Conservation (phyloP, 805 yeast genomes). For the Metschnikowia shivogae region DNA sequence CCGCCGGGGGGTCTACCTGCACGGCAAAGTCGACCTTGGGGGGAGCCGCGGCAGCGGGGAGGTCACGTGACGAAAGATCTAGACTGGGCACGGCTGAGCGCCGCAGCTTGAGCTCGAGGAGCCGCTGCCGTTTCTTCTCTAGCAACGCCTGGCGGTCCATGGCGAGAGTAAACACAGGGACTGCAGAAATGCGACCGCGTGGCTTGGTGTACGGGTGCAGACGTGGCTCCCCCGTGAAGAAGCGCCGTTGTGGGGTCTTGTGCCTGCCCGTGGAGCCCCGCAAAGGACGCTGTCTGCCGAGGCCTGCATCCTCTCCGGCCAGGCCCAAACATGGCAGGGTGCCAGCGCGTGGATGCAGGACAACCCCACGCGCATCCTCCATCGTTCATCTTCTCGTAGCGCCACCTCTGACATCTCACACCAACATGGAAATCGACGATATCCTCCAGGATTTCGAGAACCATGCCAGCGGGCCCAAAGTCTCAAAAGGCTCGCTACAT, state of each 20-base stretch:
- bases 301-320: too few relatives aligned
- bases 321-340: too few relatives aligned
- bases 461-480: slow-evolving; percentile 23
- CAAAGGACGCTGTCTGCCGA: too few relatives aligned
- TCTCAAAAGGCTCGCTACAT: slow-evolving; percentile 22
- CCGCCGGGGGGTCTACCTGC: slow-evolving; percentile 22
- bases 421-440: slow-evolving; percentile 60
- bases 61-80: slow-evolving; percentile 11
- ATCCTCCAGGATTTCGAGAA: slow-evolving; percentile 62
- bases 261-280: too few relatives aligned
- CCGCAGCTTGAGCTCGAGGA: slow-evolving; percentile 24
- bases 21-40: slow-evolving; percentile 24
- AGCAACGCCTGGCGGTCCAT: slow-evolving; percentile 37
- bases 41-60: slow-evolving; percentile 1
- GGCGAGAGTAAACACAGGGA: slow-evolving; percentile 10
- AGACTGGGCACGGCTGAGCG: slow-evolving; percentile 15
- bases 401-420: background rate
- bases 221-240: background rate
- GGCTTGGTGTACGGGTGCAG: slow-evolving; percentile 1
- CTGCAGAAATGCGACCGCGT: slow-evolving; percentile 9
- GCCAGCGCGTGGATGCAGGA: background rate
- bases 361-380: background rate
- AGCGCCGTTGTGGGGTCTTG: too few relatives aligned
- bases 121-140: slow-evolving; percentile 39
- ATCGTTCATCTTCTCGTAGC: background rate